phyloP scores from a whole-genome alignment of 805 yeast genomes.

The Spathaspora arborariae region DNA sequence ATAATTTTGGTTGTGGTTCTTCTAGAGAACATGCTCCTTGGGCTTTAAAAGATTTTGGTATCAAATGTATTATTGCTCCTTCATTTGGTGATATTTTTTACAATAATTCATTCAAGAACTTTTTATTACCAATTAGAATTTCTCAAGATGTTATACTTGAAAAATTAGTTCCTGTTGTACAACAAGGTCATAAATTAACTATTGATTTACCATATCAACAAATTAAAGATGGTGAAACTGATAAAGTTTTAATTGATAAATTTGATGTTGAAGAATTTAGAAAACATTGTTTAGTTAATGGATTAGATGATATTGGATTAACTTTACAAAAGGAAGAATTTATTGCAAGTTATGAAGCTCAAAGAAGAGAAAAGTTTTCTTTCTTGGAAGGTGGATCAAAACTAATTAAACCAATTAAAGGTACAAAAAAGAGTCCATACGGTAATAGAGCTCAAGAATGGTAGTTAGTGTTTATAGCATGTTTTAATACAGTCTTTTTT shows the following conservation, averaged over 20 bases:
- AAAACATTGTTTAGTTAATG: constrained; percentile 91
- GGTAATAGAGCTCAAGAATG: constrained; percentile 75
- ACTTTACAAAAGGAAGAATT: constrained; percentile 84
- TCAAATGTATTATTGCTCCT: constrained; percentile 93
- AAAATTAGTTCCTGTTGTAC: constrained; percentile 78
- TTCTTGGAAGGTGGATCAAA: constrained; percentile 90
- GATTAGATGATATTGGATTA: constrained; percentile 95
- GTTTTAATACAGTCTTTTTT: not conserved
- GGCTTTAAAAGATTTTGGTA: constrained; percentile 98
- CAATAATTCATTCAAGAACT: constrained; percentile 96
- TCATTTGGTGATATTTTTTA: constrained; percentile 98
- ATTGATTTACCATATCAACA: constrained; percentile 87
- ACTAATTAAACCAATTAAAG: constrained; percentile 59
- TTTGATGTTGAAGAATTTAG: constrained; percentile 90
- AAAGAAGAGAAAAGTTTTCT: constrained; percentile 76
- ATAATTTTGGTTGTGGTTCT: constrained; percentile 98
- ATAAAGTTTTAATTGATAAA: constrained; percentile 63
- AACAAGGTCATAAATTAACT: constrained; percentile 63
- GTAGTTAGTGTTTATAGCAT: constrained; percentile 31
- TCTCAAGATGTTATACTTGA: constrained; percentile 68
- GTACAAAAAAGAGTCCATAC: constrained; percentile 62
- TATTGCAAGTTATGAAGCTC: constrained; percentile 69
- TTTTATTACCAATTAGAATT: constrained; percentile 88
- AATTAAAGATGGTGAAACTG: constrained; percentile 63
- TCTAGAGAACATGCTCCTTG: constrained; percentile 99